Percentiles rank a stretch among this genome's conserved stretches.
These are phyloP conservation scores for Wickerhamiella qilinensis DNA, from an alignment of 805 yeast species.

Conservation along the genomic window DNA sequence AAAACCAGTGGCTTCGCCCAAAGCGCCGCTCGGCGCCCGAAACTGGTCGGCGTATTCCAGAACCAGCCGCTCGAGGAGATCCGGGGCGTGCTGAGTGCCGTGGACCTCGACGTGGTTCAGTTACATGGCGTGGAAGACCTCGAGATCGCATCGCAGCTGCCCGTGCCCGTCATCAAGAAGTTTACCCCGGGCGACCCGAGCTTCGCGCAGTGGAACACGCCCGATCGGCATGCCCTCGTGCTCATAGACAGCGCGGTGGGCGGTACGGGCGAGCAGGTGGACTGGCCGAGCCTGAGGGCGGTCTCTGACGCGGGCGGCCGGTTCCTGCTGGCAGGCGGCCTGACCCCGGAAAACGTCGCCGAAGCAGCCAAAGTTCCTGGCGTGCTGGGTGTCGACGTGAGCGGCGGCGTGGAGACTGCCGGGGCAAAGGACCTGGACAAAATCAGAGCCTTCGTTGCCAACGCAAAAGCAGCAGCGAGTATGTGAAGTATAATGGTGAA, in stretches of 20 bases:
- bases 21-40: conserved; percentile 1
- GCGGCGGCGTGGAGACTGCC: conserved; percentile 80
- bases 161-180: conserved; percentile 56
- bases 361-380: conserved; percentile 37
- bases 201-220: conserved; percentile 21
- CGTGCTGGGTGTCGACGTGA: conserved; percentile 81
- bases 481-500: too few relatives aligned
- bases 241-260: conserved; percentile 80
- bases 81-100: conserved; percentile 23
- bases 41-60: conserved; percentile 75
- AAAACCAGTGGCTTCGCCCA: background rate
- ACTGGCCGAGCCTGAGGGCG: conserved; percentile 38
- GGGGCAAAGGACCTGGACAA: conserved; percentile 59
- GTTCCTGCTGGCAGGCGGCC: conserved; percentile 78
- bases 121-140: conserved; percentile 65
- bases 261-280: conserved; percentile 72
- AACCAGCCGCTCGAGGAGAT: conserved; percentile 63
- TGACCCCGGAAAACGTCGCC: conserved; percentile 55
- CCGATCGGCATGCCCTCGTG: conserved; percentile 34
- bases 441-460: conserved; percentile 39
- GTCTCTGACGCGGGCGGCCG: conserved; percentile 17
- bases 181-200: conserved; percentile 38
- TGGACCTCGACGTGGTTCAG: conserved; percentile 64
- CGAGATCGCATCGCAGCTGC: conserved; percentile 26
- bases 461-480: conserved; percentile 28